Base-by-base conservation (phyloP, 129 eudicot genomes). In the Helichrysum umbraculigerum region DNA sequence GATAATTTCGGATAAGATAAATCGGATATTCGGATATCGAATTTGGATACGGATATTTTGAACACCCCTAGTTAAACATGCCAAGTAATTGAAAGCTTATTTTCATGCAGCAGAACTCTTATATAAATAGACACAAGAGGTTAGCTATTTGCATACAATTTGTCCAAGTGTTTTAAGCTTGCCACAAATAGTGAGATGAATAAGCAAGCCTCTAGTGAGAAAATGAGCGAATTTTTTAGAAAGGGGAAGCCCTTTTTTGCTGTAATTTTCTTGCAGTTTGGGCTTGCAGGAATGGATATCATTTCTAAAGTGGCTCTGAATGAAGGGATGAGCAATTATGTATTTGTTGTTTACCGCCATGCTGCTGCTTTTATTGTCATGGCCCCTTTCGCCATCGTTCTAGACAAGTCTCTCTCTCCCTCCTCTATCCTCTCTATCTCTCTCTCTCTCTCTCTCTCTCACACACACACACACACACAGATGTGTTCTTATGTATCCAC, bases 291-390 rank as follows among this genome's bases (percentile, higher is more conserved):
- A 34, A 77, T 83, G 79, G 84, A 64, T 39, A 75, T 86, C 20
- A 66, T 89, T 33, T 81, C 91, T 8, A 86, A 89, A 64, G 75
- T 72, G 14, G 94, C 88, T 1, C 76, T 89, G 66, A 84, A 86
- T 75, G 69, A 82, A 70, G 94, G 94, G 21, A 86, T 89, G 85
- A 89, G 82, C 80, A 83, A 84, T 61, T 89, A 86, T 52, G 85
- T 83, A 5, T 82, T 83, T 42, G 80, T 86, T 54, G 94, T 89
- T 29, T 89, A 89, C 52, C 83, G 94, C 8, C 87, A 89, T 59
- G 82, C 58, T 3, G 75, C 82, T 77, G 91, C 94, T 41, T 61
- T 83, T 11, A 60, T 84, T 58, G 82, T 81, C 64, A 80, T 85
- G 51, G 85, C 91, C 28, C 94, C 94, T 69, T 89, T 84, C 25